These are phyloP conservation scores for Clathrospora elynae DNA, from an alignment of 2,329 filamentous ascomycete species.

Conservation along the genomic window DNA sequence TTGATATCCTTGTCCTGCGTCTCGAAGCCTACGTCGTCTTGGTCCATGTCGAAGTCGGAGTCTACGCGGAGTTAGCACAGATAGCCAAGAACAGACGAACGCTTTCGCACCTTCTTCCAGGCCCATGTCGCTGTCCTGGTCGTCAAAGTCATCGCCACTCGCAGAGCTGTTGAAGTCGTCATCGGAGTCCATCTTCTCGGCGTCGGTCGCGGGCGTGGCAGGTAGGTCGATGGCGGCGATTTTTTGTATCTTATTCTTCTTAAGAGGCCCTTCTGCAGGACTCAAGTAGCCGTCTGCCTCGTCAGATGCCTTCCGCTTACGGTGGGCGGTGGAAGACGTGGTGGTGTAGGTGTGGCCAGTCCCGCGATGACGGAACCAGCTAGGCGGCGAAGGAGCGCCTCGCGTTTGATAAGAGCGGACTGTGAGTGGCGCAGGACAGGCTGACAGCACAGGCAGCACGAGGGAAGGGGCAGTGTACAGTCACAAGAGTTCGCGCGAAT, in stretches of 20 bases:
- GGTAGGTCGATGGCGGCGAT: constrained; percentile 28
- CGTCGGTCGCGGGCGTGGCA: constrained; percentile 42
- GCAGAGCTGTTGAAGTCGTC: constrained; percentile 88
- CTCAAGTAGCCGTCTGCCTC: constrained; percentile 38
- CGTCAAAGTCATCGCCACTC: constrained; percentile 76
- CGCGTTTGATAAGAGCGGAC: too few species aligned
- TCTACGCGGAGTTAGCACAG: constrained; percentile 43
- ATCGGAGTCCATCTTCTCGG: constrained; percentile 84
- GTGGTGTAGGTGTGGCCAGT: constrained; percentile 43
- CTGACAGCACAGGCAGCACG: constrained; percentile 13
- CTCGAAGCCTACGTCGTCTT: constrained; percentile 64
- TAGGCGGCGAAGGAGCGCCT: constrained; percentile 37
- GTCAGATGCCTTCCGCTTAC: constrained; percentile 50
- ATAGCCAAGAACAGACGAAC: background rate
- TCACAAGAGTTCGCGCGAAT: constrained; percentile 28
- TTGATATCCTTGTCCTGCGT: constrained; percentile 73
- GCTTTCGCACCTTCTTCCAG: constrained; percentile 51
- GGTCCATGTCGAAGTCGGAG: constrained; percentile 62
- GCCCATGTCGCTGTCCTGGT: constrained; percentile 74
- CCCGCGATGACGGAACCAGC: constrained; percentile 51
- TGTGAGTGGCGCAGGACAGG: too few species aligned
- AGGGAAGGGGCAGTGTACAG: constrained; percentile 19
- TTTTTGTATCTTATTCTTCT: constrained; percentile 37
- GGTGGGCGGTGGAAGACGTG: constrained; percentile 43
- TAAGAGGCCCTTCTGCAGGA: constrained; percentile 36